Conservation (phyloP, 768 basidiomycete genomes). For the Trametes elegans region DNA sequence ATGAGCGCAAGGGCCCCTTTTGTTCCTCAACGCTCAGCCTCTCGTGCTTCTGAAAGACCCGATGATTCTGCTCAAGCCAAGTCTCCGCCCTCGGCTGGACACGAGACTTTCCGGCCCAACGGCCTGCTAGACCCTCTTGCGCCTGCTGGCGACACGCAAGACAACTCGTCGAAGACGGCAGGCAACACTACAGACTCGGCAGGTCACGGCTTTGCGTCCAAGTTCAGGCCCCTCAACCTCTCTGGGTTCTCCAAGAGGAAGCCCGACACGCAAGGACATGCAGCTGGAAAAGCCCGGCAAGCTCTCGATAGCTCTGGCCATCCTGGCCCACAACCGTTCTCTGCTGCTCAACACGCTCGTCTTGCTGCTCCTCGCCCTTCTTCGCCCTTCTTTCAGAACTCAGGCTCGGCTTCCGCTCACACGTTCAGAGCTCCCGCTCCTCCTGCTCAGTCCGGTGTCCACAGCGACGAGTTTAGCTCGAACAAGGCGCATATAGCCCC, state of each 20-base stretch:
- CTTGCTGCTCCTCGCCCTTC: constrained; percentile 15
- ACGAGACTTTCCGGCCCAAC: constrained; percentile 20
- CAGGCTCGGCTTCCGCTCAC: constrained; percentile 1
- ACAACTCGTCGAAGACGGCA: neutral
- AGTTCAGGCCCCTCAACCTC: constrained; percentile 29
- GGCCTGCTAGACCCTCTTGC: constrained; percentile 16
- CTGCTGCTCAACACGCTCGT: constrained; percentile 1
- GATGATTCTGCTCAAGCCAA: neutral
- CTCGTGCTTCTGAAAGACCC: neutral
- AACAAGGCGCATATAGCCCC: constrained; percentile 28
- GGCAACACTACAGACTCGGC: neutral
- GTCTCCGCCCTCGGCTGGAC: neutral
- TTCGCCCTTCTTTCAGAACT: constrained; percentile 21
- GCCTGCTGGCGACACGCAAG: neutral
- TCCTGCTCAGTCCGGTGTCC: constrained; percentile 5
- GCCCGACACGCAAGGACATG: neutral
- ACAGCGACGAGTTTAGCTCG: constrained; percentile 18
- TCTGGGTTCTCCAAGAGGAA: constrained; percentile 19
- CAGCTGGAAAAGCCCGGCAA: constrained; percentile 4
- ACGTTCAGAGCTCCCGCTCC: constrained; percentile 12
- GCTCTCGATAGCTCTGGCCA: constrained; percentile 14
- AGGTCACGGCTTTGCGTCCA: neutral
- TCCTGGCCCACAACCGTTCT: constrained; percentile 12
- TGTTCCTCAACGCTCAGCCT: constrained; percentile 22
- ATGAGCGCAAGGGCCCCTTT: constrained; percentile 31